Evolutionary conservation across 495 filamentous ascomycete species (phyloP).

Genomic region (Xylaria flabelliformis): DNA sequence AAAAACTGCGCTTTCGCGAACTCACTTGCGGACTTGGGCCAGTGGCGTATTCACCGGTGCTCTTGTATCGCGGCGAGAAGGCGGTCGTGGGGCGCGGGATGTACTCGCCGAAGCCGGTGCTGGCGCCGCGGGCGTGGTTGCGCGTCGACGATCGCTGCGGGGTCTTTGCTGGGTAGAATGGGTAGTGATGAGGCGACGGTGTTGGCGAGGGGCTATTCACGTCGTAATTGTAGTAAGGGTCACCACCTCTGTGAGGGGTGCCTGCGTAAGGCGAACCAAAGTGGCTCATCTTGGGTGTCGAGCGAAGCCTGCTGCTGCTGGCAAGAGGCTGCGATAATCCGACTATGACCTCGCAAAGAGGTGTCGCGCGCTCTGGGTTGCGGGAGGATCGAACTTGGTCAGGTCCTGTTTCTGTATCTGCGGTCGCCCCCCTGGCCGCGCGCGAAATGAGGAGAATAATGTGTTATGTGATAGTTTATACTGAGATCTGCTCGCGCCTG

Average conservation of each 20-base stretch:
- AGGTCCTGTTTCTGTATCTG: constrained; percentile 27
- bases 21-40: constrained; percentile 59
- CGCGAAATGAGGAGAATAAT: constrained; percentile 21
- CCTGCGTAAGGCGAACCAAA: constrained; percentile 54
- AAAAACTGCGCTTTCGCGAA: constrained; percentile 59
- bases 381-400: constrained; percentile 23
- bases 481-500: constrained; percentile 44
- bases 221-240: constrained; percentile 40
- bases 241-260: constrained; percentile 47
- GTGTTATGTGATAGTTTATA: constrained; percentile 28
- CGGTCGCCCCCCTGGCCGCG: constrained; percentile 34
- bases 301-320: constrained; percentile 20
- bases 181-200: constrained; percentile 55
- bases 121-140: constrained; percentile 52
- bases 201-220: constrained; percentile 58
- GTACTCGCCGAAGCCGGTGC: constrained; percentile 47
- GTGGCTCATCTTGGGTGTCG: constrained; percentile 48
- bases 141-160: constrained; percentile 56
- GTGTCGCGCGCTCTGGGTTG: constrained; percentile 21
- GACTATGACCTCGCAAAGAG: constrained; percentile 22
- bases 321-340: constrained; percentile 34
- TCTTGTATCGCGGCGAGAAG: constrained; percentile 57
- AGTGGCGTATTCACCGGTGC: constrained; percentile 63
- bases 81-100: constrained; percentile 43
- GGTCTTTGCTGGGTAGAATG: constrained; percentile 52